Evolutionary conservation across 768 basidiomycete species (phyloP), one percentile per base, ranked within the genome.

Genomic region (Brasilioporus rufonigricans): DNA sequence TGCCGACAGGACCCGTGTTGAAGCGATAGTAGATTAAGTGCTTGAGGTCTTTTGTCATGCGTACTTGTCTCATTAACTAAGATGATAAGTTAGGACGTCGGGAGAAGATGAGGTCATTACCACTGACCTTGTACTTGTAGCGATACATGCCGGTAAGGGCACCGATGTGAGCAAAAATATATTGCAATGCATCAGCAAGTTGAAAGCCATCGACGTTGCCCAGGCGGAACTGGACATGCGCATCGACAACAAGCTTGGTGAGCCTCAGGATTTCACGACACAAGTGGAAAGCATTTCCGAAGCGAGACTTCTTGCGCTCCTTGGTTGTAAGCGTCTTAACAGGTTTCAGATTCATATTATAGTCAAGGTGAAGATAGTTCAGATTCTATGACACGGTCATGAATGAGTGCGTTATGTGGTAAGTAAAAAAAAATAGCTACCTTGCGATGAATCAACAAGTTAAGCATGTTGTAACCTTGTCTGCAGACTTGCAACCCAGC

Each of bases 171-270:
- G 83, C 89, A 65, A 98, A 98, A 65, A 93, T 96, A 72, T 98
- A 99, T 71, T 99, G 97, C 23, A 99, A 77, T 1, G 97, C 97
- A 61, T 99, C 97, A 18, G 97, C 97, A 46, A 99, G 85, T 71
- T 99, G 97, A 83, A 99, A 99, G 2, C 95, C 97, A 65, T 99
- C 97, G 29, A 98, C 93, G 61, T 98, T 98, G 45, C 97, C 97
- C 35, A 99, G 83, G 50, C 97, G 92, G 77, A 92, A 98, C 69
- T 99, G 97, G 23, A 98, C 97, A 73, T 99, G 93, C 4, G 97
- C 93, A 72, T 98, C 97, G 61, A 99, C 97, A 50, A 99, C 93
- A 32, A 98, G 89, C 74, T 99, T 99, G 7, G 97, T 98, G 50
- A 99, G 81, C 48, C 97, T 92, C 29, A 99, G 76, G 57, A 99